Evolutionary conservation across 495 filamentous ascomycete genomes (phyloP).

Genomic region (Daldinia childiae): DNA sequence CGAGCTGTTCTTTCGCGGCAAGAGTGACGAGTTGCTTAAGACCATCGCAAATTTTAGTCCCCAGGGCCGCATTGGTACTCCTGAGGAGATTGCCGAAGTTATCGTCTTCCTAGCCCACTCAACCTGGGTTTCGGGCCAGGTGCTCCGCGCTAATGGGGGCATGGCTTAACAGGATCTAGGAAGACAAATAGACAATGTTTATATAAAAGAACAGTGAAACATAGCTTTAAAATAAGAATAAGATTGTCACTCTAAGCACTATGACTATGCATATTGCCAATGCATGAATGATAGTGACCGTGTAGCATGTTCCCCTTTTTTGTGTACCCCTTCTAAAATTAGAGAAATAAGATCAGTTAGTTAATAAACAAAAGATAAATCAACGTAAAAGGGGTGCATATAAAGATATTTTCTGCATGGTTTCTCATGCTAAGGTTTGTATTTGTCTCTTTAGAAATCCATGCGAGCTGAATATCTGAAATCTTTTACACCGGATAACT

Average conservation of each 20-base stretch:
- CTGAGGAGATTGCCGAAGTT: conserved; percentile 69
- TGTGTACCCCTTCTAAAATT: too few relatives aligned
- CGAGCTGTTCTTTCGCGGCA: conserved; percentile 71
- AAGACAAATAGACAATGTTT: background rate
- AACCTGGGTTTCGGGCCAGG: conserved; percentile 73
- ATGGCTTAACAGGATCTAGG: conserved; percentile 30
- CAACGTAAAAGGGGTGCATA: too few relatives aligned
- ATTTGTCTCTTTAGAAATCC: too few relatives aligned
- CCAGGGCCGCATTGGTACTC: conserved; percentile 67
- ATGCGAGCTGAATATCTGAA: too few relatives aligned
- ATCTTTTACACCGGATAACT: too few relatives aligned
- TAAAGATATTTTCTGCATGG: too few relatives aligned
- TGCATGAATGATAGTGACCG: too few relatives aligned
- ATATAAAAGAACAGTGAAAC: background rate
- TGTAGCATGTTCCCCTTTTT: too few relatives aligned
- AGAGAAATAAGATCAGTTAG: too few relatives aligned
- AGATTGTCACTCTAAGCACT: background rate
- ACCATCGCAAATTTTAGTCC: conserved; percentile 58
- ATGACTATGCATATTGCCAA: too few relatives aligned
- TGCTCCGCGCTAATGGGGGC: conserved; percentile 69
- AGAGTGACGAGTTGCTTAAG: conserved; percentile 66
- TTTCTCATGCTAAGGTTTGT: too few relatives aligned
- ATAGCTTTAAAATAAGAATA: background rate
- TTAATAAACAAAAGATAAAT: too few relatives aligned
- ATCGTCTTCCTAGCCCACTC: conserved; percentile 64